Evolutionary conservation across 2,329 filamentous ascomycete species (phyloP), one percentile per base, ranked within the genome.

Genomic region (Chalaropsis ovoidea): DNA sequence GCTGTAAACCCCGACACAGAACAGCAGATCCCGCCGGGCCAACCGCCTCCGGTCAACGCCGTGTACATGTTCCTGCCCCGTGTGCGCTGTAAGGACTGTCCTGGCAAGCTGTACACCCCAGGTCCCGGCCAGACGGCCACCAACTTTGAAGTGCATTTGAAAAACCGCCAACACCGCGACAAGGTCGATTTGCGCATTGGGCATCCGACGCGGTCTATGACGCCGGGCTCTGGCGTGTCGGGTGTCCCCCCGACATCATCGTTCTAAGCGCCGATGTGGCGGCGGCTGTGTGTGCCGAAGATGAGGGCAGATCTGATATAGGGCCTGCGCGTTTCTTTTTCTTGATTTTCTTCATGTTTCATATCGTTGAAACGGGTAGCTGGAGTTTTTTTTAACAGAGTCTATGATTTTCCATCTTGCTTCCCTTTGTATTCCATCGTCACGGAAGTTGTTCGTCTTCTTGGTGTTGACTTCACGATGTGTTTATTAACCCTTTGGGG

Each of bases 121-220:
- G 89, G 91, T 0, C 90, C 92, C 0, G 90, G 87, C 27, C 88
- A 83, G 73, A 91, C 90, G 1, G 89, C 93, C 4, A 86, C 86
- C 58, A 95, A 96, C 72, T 99, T 99, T 69, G 90, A 96, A 76
- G 85, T 95, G 0, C 94, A 99, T 77, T 79, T 97, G 61, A 89
- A 87, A 75, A 96, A 96, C 75, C 84, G 88, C 54, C 79, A 82
- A 63, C 94, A 99, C 74, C 83, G 86, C 71, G 85, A 89, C 70
- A 83, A 82, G 70, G 89, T 92, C 10, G 72, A 72, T 45, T 67
- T 69, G 63, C 72, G 77, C 31, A 69, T 73, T 47, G 71, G 70
- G 41, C 70, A 68, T 41, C 67, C 70, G 47, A 71, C 70, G 49
- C 64, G 68, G 39, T 68, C 68, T 11, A 58, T 35, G 27, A 58